These are phyloP conservation scores for Cruciata laevipes DNA, from an alignment of 257 asterid species.

Conservation along the genomic window DNA sequence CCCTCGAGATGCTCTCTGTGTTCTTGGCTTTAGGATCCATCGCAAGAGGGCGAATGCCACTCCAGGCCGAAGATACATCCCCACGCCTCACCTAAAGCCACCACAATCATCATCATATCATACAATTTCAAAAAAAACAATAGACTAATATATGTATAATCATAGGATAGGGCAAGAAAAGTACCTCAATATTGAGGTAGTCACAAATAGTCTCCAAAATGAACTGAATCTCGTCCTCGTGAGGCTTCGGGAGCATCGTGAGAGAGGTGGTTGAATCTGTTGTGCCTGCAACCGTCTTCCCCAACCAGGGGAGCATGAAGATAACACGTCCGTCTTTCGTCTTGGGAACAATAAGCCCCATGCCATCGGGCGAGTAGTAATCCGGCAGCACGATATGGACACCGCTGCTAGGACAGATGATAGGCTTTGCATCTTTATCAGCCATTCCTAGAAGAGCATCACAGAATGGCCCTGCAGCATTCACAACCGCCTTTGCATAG, in stretches of 20 bases:
- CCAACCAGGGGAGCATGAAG: slow-evolving; percentile 99
- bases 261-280: slow-evolving; percentile 85
- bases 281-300: slow-evolving; percentile 96
- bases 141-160: no score
- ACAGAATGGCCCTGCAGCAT: slow-evolving; percentile 97
- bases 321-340: slow-evolving; percentile 98
- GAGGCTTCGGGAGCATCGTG: slow-evolving; percentile 95
- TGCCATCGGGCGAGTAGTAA: slow-evolving; percentile 95
- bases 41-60: slow-evolving; percentile 98
- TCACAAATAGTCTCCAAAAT: slow-evolving; percentile 90
- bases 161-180: background rate
- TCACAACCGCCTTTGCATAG: slow-evolving; percentile 86
- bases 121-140: background rate
- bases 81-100: slow-evolving; percentile 66
- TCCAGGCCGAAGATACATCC: slow-evolving; percentile 98
- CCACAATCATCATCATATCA: background rate
- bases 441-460: slow-evolving; percentile 83
- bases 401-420: slow-evolving; percentile 94
- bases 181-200: slow-evolving; percentile 95
- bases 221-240: slow-evolving; percentile 89
- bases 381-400: slow-evolving; percentile 97
- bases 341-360: slow-evolving; percentile 99
- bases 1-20: slow-evolving; percentile 94
- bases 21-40: slow-evolving; percentile 81
- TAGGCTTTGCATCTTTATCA: slow-evolving; percentile 66